Conservation (phyloP, 2,329 filamentous ascomycete species). For the Dactylellina leptospora region DNA sequence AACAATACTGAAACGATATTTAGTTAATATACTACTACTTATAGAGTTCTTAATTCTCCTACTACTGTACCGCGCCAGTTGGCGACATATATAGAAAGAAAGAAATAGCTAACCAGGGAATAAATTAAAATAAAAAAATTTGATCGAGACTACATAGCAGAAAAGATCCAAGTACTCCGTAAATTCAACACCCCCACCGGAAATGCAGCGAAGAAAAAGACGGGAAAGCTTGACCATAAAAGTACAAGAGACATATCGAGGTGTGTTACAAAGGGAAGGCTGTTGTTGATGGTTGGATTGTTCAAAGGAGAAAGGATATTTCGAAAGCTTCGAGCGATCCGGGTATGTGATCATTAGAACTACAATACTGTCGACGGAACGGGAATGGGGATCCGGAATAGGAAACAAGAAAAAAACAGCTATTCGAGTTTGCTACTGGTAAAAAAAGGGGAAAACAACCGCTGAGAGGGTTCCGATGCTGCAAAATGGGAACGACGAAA, state of each 20-base stretch:
- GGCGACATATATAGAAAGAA: constrained; percentile 38
- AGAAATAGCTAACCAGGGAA: neutral
- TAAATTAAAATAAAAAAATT: constrained; percentile 8
- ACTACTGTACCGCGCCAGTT: constrained; percentile 36
- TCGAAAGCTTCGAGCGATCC: constrained; percentile 11
- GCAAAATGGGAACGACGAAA: neutral
- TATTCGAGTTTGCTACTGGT: neutral
- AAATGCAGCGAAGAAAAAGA: constrained; percentile 30
- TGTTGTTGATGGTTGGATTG: neutral
- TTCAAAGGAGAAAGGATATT: constrained; percentile 3
- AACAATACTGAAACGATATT: neutral
- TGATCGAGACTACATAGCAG: neutral
- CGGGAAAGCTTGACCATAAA: constrained; percentile 10
- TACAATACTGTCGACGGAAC: constrained; percentile 15
- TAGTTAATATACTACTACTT: too few species aligned
- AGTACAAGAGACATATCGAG: constrained; percentile 17
- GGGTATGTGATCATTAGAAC: constrained; percentile 37
- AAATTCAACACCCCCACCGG: constrained; percentile 25
- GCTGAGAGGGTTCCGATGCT: constrained; percentile 2
- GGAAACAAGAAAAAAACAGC: neutral
- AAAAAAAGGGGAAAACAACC: constrained; percentile 13
- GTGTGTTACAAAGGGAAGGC: constrained; percentile 5
- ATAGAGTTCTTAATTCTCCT: neutral
- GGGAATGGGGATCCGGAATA: neutral
- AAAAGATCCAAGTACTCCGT: constrained; percentile 2